Conservation (phyloP, 345 rosid species). For the Mangifera indica region DNA sequence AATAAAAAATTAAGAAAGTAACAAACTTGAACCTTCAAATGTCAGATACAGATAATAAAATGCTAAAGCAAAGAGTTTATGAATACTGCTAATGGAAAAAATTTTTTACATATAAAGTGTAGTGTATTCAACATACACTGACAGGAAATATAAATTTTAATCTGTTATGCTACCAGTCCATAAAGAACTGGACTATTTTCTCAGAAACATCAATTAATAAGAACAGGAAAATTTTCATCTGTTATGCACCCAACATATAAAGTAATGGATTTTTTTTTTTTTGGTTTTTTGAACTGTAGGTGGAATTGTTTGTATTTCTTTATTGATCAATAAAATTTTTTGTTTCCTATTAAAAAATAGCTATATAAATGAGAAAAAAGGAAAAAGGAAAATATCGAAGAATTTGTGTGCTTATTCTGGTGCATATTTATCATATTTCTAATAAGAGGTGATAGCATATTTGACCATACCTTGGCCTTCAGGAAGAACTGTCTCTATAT, state of each 20-base stretch:
- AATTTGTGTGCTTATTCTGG: not conserved
- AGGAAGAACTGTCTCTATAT: constrained; percentile 28
- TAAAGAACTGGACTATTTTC: not conserved
- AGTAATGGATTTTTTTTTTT: not conserved
- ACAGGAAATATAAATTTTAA: not conserved
- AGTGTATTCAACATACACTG: too few relatives aligned
- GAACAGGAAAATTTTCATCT: not conserved
- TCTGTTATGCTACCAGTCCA: constrained; percentile 5
- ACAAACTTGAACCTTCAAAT: not conserved
- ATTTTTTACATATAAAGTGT: not conserved
- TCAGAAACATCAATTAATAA: too few relatives aligned
- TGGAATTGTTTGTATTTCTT: too few relatives aligned
- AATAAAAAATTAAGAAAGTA: too few relatives aligned
- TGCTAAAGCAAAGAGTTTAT: not conserved
- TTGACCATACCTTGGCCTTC: constrained; percentile 44
- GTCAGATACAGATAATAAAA: not conserved
- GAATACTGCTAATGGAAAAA: not conserved
- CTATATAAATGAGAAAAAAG: too few relatives aligned
- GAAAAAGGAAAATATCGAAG: not conserved
- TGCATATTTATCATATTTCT: not conserved
- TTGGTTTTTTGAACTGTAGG: not conserved
- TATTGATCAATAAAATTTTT: not conserved
- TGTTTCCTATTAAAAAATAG: not conserved
- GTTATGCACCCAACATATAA: constrained; percentile 5
- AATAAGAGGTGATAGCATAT: not conserved